phyloP scores from a whole-genome alignment of 257 asterid species.

The Leonotis leonurus region DNA sequence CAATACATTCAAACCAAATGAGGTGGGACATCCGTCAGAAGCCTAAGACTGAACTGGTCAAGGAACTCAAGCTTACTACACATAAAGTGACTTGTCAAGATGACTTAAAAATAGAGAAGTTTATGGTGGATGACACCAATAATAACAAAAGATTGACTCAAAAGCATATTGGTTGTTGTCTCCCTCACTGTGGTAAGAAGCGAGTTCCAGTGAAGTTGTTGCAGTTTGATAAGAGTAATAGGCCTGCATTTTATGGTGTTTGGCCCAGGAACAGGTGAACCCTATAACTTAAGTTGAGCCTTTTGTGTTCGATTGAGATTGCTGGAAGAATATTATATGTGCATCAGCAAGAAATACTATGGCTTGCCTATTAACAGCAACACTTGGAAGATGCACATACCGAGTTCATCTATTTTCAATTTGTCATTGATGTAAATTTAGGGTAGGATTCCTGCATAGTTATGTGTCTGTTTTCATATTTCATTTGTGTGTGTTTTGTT shows the following conservation, averaged over 20 bases:
- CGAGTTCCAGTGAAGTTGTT: constrained; percentile 37
- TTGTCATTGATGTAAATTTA: not conserved
- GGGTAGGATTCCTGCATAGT: not conserved
- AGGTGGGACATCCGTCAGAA: constrained; percentile 72
- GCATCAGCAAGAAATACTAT: not conserved
- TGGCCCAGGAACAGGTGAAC: constrained; percentile 72
- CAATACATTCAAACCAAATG: constrained; percentile 32
- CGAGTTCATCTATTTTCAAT: not conserved
- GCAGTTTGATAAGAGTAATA: constrained; percentile 84
- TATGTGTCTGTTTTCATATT: not conserved
- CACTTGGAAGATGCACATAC: not conserved
- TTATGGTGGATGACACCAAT: constrained; percentile 43
- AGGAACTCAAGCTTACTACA: constrained; percentile 74
- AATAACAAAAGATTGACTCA: constrained; percentile 25
- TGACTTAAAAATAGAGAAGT: constrained; percentile 39
- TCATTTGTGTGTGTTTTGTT: not conserved
- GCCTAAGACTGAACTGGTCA: constrained; percentile 69
- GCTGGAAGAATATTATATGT: not conserved
- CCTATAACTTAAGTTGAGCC: not conserved
- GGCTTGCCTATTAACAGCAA: not conserved
- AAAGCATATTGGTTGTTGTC: constrained; percentile 11
- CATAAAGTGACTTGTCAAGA: constrained; percentile 45
- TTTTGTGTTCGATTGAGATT: not conserved
- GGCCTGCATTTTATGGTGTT: constrained; percentile 96
- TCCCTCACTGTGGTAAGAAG: constrained; percentile 25